Evolutionary conservation across 768 basidiomycete genomes (phyloP).

Genomic region (Lactarius evosmus): DNA sequence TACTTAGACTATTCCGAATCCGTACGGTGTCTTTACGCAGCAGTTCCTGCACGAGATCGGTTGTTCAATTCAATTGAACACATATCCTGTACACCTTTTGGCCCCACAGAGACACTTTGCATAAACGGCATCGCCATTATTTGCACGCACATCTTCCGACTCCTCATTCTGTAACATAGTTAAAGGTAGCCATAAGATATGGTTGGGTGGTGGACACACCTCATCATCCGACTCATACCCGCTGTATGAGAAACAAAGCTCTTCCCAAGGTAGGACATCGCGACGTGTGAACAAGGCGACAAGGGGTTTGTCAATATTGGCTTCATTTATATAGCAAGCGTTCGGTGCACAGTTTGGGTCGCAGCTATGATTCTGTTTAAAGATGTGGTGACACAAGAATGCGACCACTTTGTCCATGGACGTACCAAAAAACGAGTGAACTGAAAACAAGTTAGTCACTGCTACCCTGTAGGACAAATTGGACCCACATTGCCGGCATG

Average conservation of each 20-base stretch:
- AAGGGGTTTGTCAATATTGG: constrained; percentile 64
- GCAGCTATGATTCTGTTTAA: constrained; percentile 80
- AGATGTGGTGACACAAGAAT: not conserved
- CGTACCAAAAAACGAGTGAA: constrained; percentile 88
- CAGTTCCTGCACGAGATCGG: not conserved
- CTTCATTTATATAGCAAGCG: constrained; percentile 78
- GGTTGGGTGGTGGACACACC: constrained; percentile 1
- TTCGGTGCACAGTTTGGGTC: constrained; percentile 76
- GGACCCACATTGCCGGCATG: constrained; percentile 77
- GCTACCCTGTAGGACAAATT: not conserved
- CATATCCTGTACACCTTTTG: constrained; percentile 46
- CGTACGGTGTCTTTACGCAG: not conserved
- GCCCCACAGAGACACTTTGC: constrained; percentile 51
- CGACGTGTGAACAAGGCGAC: constrained; percentile 62
- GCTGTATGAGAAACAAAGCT: constrained; percentile 74
- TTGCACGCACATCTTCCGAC: constrained; percentile 3
- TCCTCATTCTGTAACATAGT: constrained; percentile 9
- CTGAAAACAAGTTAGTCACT: constrained; percentile 39
- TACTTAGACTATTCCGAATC: not conserved
- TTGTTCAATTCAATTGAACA: constrained; percentile 30
- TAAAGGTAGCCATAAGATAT: not conserved
- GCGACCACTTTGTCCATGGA: constrained; percentile 13
- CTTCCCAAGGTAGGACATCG: constrained; percentile 63
- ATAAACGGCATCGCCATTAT: constrained; percentile 43
- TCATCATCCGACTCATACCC: constrained; percentile 46